Conservation (phyloP, 768 basidiomycete species). For the Amylocystis lapponica region DNA sequence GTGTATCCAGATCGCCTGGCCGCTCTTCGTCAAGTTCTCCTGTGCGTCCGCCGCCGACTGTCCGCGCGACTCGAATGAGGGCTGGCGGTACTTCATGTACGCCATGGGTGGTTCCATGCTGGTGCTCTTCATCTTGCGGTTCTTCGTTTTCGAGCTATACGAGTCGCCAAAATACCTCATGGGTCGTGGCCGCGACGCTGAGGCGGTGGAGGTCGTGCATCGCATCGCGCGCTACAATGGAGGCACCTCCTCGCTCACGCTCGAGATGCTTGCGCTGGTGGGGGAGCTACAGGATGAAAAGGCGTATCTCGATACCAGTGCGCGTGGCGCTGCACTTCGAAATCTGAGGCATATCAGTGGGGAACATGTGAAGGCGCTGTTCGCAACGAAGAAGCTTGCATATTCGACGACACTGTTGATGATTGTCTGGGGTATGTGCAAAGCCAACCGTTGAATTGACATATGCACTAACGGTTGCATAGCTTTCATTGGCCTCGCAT, state of each 20-base stretch:
- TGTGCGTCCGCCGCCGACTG: conserved; percentile 40
- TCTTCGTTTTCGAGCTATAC: conserved; percentile 59
- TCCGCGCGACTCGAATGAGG: conserved; percentile 49
- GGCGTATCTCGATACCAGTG: conserved; percentile 30
- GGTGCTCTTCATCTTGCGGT: conserved; percentile 53
- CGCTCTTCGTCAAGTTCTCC: conserved; percentile 63
- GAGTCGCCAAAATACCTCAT: conserved; percentile 73
- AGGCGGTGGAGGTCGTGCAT: conserved; percentile 61
- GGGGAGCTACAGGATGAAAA: not conserved
- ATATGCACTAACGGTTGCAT: too few species aligned
- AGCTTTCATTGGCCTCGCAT: conserved; percentile 73
- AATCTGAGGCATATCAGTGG: conserved; percentile 31
- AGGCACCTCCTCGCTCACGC: conserved; percentile 37
- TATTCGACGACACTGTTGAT: conserved; percentile 14
- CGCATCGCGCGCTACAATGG: conserved; percentile 59
- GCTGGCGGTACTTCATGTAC: conserved; percentile 73
- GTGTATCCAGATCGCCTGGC: conserved; percentile 56
- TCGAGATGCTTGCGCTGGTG: conserved; percentile 42
- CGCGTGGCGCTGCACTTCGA: conserved; percentile 32
- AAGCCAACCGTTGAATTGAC: too few species aligned
- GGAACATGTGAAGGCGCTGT: conserved; percentile 43
- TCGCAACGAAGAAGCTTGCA: conserved; percentile 46
- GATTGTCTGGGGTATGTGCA: not conserved
- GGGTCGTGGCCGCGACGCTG: conserved; percentile 57
- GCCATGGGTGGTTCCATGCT: conserved; percentile 68